These are phyloP conservation scores for Xylariomycetidae sp. DNA, from an alignment of 2,329 filamentous ascomycete genomes.

Conservation along the genomic window DNA sequence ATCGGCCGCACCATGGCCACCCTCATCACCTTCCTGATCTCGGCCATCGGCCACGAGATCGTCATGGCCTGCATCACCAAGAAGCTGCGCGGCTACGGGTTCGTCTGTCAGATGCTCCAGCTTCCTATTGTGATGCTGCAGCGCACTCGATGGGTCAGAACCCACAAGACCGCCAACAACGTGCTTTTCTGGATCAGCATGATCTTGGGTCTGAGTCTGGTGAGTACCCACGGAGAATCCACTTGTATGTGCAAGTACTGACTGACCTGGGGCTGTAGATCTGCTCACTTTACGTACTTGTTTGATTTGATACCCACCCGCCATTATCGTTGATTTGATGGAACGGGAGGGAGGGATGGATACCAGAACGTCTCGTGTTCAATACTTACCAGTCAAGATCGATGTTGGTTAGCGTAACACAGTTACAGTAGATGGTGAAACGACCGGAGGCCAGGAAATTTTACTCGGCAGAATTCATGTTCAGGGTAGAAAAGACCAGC, in stretches of 20 bases:
- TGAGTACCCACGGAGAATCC: too few relatives aligned
- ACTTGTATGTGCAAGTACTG: too few relatives aligned
- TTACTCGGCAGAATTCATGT: too few relatives aligned
- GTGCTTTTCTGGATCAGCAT: slow-evolving; percentile 89
- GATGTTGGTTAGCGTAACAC: too few relatives aligned
- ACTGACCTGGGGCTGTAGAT: slow-evolving; percentile 34
- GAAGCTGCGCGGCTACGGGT: slow-evolving; percentile 91
- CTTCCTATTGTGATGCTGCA: slow-evolving; percentile 92
- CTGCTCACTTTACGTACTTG: slow-evolving; percentile 56
- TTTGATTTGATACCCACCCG: slow-evolving; percentile 30
- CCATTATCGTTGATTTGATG: too few relatives aligned
- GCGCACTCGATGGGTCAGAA: slow-evolving; percentile 70
- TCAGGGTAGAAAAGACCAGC: too few relatives aligned
- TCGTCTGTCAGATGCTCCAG: slow-evolving; percentile 93
- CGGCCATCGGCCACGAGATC: slow-evolving; percentile 84
- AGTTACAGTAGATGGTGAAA: too few relatives aligned
- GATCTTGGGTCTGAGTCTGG: slow-evolving; percentile 79
- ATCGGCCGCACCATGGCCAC: slow-evolving; percentile 77
- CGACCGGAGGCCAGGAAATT: too few relatives aligned
- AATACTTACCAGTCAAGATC: too few relatives aligned
- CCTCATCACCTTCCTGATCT: slow-evolving; percentile 86
- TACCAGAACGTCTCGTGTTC: too few relatives aligned
- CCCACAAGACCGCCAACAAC: slow-evolving; percentile 76
- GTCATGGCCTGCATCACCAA: slow-evolving; percentile 98
- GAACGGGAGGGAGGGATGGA: too few relatives aligned